Evolutionary conservation across 2,329 filamentous ascomycete genomes (phyloP), one percentile per base, ranked within the genome.

Genomic region (Ophiostoma perfectum): DNA sequence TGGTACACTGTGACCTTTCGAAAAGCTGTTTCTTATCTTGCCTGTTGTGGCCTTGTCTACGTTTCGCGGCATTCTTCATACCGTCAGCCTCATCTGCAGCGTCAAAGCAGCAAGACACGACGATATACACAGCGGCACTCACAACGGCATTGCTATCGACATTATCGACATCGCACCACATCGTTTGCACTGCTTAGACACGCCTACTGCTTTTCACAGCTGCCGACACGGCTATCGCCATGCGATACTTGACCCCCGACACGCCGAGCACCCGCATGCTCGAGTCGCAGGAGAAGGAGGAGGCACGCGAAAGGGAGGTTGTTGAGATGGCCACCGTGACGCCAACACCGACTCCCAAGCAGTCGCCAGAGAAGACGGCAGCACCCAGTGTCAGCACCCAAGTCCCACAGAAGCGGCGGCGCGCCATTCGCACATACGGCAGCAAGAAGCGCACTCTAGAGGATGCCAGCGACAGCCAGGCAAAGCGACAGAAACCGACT

Each of bases 371-470:
- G 18, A 27, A 63, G 12, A 39, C 44, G 7, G 44, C 27, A 52
- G 41, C n/a, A 27, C 27, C 27, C 27, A 27, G 27, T 16, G 27
- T n/a, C 58, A 11, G 11, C 42, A 38, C 2, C 14, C 38, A 12
- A 12, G 5, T 18, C 2, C 8, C 67, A 41, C 27, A 52, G 11
- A 66, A 38, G 36, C 69, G 52, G 38, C 68, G 66, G 45, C 71
- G 70, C 27, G 47, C 69, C 12, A 55, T 71, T 41, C 70, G 71
- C 12, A 72, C 71, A 3, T 72, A 72, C 47, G 68, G 71, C 66
- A 70, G 71, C 66, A 70, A 71, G 69, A 72, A 72, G 27, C 69
- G 69, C 16, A 47, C 69, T 7, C 60, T 67, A 0, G 38, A 65
- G 8, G 67, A 65, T 27, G 47, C 16, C 39, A 14, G 3, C 12